Conservation (phyloP, 345 rosid species). For the Eucalyptus camaldulensis region DNA sequence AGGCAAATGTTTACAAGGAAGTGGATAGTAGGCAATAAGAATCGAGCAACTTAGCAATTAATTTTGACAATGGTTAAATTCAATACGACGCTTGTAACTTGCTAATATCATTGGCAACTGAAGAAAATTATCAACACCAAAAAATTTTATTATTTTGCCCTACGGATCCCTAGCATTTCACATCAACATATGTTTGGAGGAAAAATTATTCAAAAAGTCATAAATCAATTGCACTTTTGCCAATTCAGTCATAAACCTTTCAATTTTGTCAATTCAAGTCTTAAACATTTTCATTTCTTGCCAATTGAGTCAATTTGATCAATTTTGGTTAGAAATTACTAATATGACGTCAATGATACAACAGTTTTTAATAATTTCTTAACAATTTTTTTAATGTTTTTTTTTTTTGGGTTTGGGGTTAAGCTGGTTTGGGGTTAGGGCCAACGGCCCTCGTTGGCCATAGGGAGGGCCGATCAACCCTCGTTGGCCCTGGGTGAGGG, state of each 20-base stretch:
- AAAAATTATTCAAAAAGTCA: too few species aligned
- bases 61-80: background rate
- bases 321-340: rapidly evolving
- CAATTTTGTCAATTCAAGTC: rapidly evolving
- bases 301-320: rapidly evolving
- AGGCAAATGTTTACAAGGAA: background rate
- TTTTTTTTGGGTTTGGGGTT: too few species aligned
- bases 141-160: background rate
- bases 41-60: background rate
- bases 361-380: too few species aligned
- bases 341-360: rapidly evolving
- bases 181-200: background rate
- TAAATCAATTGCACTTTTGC: rapidly evolving
- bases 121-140: background rate
- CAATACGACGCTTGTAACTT: background rate
- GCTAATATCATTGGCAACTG: rapidly evolving
- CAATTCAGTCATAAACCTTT: rapidly evolving
- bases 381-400: too few species aligned
- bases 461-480: rapidly evolving
- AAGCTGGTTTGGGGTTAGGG: too few species aligned
- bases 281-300: rapidly evolving
- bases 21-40: background rate
- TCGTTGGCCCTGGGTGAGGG: rapidly evolving
- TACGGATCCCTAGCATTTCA: background rate
- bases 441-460: rapidly evolving